Evolutionary conservation across 2,329 filamentous ascomycete genomes (phyloP), one percentile per base, ranked within the genome.

Genomic region (Neonectria faginata): DNA sequence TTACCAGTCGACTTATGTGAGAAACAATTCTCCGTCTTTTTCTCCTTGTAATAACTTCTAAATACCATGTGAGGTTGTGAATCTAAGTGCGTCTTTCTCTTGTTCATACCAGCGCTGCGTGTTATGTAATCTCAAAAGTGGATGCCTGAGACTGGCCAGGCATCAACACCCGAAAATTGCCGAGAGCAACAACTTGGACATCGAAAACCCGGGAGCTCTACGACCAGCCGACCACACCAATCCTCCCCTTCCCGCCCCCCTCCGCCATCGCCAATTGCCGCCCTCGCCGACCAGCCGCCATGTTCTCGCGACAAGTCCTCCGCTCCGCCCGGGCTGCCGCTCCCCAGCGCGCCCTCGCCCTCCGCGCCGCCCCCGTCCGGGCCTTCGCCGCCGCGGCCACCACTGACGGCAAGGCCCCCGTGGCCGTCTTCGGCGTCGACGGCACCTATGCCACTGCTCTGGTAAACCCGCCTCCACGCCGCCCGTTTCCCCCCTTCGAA

Each of bases 361-460:
- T 79, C 68, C 72, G 74, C 63, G 73, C 78, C 77, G 85, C 84
- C 77, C 86, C 88, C 77, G 83, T 89, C 82, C 91, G 94, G 81
- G 89, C 88, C 81, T 97, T 93, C 83, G 93, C 93, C 77, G 92
- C 93, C 83, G 85, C 88, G 76, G 85, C 88, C 77, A 80, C 88
- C 77, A 84, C 89, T 80, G 89, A 90, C 67, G 83, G 89, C 81
- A 94, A 92, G 87, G 90, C 95, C 76, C 96, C 96, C 74, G 86
- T 97, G 79, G 88, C 94, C 76, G 89, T 99, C 78, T 99, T 93
- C 84, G 96, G 96, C 76, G 85, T 99, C 79, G 96, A 98, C 83
- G 96, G 96, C 83, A 98, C 95, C 80, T 99, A 99, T 85, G 96
- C 96, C 81, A 94, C 91, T 85, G 96, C 96, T 85, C 88, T 99